phyloP scores from a whole-genome alignment of 441 rosid species.

The Pelargonium fulgidum region DNA sequence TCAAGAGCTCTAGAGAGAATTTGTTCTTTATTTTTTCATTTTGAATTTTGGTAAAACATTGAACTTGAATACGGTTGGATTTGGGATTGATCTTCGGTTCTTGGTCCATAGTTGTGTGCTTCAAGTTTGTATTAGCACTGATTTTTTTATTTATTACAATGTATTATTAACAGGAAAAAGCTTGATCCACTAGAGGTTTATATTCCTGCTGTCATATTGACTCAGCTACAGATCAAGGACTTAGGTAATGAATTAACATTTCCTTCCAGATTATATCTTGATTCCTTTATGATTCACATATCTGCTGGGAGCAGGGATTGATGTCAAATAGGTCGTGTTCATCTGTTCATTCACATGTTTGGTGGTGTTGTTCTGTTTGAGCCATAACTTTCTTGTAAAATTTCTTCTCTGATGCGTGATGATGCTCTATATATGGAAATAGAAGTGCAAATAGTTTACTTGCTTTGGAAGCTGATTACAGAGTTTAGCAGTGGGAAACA shows the following conservation, averaged over 20 bases:
- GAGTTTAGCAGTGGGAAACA: neutral
- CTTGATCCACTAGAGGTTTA: conserved; percentile 74
- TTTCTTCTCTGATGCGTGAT: neutral
- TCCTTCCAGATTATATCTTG: neutral
- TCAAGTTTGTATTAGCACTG: neutral
- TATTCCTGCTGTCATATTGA: conserved; percentile 71
- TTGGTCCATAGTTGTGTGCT: conserved; percentile 9
- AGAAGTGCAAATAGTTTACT: neutral
- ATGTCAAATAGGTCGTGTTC: neutral
- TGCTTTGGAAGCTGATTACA: neutral
- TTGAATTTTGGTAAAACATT: neutral
- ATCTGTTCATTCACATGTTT: neutral
- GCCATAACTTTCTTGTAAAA: neutral
- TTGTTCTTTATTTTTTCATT: neutral
- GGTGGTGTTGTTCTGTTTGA: neutral
- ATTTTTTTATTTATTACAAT: neutral
- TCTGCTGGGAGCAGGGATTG: neutral
- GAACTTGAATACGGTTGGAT: neutral
- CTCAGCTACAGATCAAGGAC: conserved; percentile 58
- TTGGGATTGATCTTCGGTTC: neutral
- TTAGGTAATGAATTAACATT: conserved; percentile 37
- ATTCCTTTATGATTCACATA: neutral
- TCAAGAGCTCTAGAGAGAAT: neutral
- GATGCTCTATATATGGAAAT: neutral
- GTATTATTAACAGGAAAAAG: conserved; percentile 47